Base-by-base conservation (phyloP, 1,284 basidiomycete species). In the Trichosporon coremiiforme region DNA sequence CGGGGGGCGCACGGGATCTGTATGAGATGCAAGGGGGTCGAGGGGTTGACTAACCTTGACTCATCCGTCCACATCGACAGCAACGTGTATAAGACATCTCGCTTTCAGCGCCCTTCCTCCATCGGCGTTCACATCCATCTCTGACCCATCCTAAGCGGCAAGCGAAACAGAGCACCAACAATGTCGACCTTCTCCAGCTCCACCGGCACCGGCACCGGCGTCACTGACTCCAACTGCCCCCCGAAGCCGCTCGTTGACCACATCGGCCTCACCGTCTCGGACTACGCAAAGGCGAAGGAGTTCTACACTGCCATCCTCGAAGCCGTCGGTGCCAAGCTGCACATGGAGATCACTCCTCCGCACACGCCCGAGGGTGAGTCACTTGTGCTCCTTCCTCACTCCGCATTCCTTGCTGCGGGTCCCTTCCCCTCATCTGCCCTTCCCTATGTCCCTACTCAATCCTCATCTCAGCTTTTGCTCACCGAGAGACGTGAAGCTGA, bases 211-310 rank as follows among this genome's bases (percentile, higher is more conserved):
- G 20, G 20, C 20, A 20, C 20, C 20, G 10, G 50, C 20, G 22
- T n/a, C 7, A 35, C 31, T 15, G 8, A 13, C 31, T n/a, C 57
- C 4, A 35, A 35, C 29, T n/a, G 6, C 29, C 13, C 13, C 57
- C 33, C n/a, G 15, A 62, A 35, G 15, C 57, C 57, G 17, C 57
- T 73, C 66, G 22, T 73, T 45, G 72, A 73, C 72, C 72, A 73
- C 72, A 17, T 71, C 53, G 47, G 60, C 29, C 20, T 73, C 62
- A 4, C 5, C 17, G 68, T 68, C 36, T n/a, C 64, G n/a, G 66
- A 71, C 72, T 71, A 71, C 47, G 33, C 29, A 33, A 17, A 15
- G 50, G n/a, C 64, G 60, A 71, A 71, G 70, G 62, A 31, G 13
- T 73, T 73, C 67, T 73, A 73, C 70, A 20, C 36, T 3, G 15